A percentile compares a stretch with the other conserved stretches of the same genome.
Conservation (phyloP, 2,329 filamentous ascomycete genomes). For the Ceratocystis albifundus region DNA sequence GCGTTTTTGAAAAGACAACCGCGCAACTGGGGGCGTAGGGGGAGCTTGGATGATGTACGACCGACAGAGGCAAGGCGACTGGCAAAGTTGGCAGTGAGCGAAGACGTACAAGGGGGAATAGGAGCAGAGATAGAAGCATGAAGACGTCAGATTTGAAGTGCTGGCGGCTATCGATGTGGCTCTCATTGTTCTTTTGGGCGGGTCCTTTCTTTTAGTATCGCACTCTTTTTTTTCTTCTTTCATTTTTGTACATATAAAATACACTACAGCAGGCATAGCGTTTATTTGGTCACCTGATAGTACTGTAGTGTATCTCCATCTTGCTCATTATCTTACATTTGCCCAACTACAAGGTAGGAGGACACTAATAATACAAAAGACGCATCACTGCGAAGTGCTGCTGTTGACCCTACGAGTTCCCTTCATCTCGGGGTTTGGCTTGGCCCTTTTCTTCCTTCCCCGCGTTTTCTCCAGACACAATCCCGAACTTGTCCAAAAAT, state of each 20-base stretch:
- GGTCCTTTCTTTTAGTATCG: neutral
- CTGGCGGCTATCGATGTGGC: neutral
- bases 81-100: conserved; percentile 20
- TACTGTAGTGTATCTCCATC: neutral
- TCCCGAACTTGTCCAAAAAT: conserved; percentile 42
- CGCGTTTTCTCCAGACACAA: neutral
- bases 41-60: conserved; percentile 53
- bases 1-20: conserved; percentile 89
- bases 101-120: neutral
- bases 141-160: neutral
- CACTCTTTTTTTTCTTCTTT: neutral
- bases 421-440: neutral
- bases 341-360: neutral
- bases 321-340: conserved; percentile 4
- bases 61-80: conserved; percentile 29
- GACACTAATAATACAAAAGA: neutral
- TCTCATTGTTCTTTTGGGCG: neutral
- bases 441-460: neutral
- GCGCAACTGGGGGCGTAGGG: conserved; percentile 76
- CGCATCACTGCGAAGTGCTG: no score
- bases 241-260: conserved; percentile 8
- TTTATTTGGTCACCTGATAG: neutral
- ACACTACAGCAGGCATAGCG: conserved; percentile 8
- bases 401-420: neutral
- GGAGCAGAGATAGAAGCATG: neutral